These are phyloP conservation scores for Pseudisothecium myosuroides DNA, from an alignment of 225 moss, liverwort and hornwort species.

Conservation along the genomic window DNA sequence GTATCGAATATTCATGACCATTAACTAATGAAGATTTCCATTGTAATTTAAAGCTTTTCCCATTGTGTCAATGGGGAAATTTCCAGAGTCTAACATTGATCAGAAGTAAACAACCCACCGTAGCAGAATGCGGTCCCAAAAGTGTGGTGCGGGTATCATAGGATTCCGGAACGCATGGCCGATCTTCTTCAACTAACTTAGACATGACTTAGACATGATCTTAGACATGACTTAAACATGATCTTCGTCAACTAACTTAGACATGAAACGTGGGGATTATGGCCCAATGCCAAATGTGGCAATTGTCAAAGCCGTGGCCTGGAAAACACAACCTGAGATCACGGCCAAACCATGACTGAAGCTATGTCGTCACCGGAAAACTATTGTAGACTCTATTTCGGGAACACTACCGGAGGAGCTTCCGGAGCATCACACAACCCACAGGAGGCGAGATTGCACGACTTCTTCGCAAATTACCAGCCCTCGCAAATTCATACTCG, in stretches of 20 bases:
- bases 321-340: neutral
- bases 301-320: neutral
- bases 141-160: too few species aligned
- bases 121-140: neutral
- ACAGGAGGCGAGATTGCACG: neutral
- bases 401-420: neutral
- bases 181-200: neutral
- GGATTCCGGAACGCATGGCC: neutral
- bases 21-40: neutral
- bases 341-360: neutral
- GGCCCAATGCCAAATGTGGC: neutral
- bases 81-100: neutral
- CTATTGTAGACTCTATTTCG: neutral
- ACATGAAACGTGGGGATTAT: neutral
- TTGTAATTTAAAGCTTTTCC: too few species aligned
- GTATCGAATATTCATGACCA: neutral
- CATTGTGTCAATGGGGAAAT: neutral
- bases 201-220: neutral
- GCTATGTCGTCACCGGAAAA: neutral
- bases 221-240: too few species aligned
- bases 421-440: neutral
- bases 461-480: neutral
- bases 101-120: neutral
- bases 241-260: neutral
- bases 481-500: neutral